Evolutionary conservation across 2,329 filamentous ascomycete species (phyloP).

Genomic region (Dothideomycetidae sp.): DNA sequence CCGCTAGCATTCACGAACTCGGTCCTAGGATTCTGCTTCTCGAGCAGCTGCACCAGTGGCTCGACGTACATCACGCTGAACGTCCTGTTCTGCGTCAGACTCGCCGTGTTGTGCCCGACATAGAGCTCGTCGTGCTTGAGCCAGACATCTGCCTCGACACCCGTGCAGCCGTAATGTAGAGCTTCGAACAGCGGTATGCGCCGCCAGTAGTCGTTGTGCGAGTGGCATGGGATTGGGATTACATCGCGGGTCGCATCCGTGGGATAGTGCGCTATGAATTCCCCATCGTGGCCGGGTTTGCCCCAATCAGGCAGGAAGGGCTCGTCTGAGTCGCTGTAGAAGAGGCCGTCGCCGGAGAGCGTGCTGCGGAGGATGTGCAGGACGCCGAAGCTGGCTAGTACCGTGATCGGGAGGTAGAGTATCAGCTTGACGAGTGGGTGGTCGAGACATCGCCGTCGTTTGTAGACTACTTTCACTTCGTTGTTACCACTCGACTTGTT

Average conservation of each 20-base stretch:
- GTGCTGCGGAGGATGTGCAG: slow-evolving; percentile 28
- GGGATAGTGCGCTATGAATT: slow-evolving; percentile 24
- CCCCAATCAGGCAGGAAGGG: slow-evolving; percentile 29
- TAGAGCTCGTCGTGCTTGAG: slow-evolving; percentile 38
- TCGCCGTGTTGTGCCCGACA: slow-evolving; percentile 47
- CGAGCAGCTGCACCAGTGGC: slow-evolving; percentile 46
- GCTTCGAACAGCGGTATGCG: slow-evolving; percentile 49
- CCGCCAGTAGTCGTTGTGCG: slow-evolving; percentile 60
- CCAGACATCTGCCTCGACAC: slow-evolving; percentile 59
- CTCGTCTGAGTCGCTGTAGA: slow-evolving; percentile 24
- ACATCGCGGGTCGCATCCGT: slow-evolving; percentile 29
- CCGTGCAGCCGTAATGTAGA: slow-evolving; percentile 43
- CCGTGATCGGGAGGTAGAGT: slow-evolving; percentile 8
- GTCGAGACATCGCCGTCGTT: slow-evolving; percentile 2
- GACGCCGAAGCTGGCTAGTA: slow-evolving; percentile 19
- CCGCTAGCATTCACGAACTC: slow-evolving; percentile 31
- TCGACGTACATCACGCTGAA: slow-evolving; percentile 50
- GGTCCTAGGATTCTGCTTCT: slow-evolving; percentile 37
- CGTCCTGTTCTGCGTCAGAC: slow-evolving; percentile 42
- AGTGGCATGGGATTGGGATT: slow-evolving; percentile 45
- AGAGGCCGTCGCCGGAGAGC: slow-evolving; percentile 23
- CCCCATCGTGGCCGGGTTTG: slow-evolving; percentile 22
- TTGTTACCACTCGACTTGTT: too few species aligned
- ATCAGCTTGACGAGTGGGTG: background rate
- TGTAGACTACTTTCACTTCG: too few species aligned